Base-by-base conservation (phyloP, 2,329 filamentous ascomycete genomes). In the Penicillium palitans region DNA sequence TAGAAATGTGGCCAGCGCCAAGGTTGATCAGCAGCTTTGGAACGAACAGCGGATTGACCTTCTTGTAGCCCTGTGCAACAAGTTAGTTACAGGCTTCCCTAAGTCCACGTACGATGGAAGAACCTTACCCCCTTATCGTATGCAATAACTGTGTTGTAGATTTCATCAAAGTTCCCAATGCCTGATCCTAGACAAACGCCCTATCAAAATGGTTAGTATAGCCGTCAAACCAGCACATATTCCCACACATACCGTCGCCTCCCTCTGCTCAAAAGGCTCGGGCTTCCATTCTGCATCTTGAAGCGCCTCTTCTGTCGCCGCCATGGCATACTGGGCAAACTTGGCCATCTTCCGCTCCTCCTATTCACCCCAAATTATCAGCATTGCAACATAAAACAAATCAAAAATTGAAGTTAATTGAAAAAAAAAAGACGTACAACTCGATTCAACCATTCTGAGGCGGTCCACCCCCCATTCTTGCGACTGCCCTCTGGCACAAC, bases 121-220 rank as follows among this genome's bases (percentile, higher is more conserved):
- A 4, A 54, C 86, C 40, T 76, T 77, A 93, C 91, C 58, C 86
- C 86, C 75, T 85, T 81, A 33, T 90, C 83, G 71, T 90, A 96
- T 1, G 85, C 86, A 50, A 96, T 70, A 57, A 90, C 91, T 2
- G 92, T 96, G 61, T 88, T 83, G 75, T 96, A 97, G 9, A 96
- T 87, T 67, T 96, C 92, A 41, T 96, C 90, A 40, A 99, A 83
- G 69, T 95, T 97, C 17, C 95, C 95, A 68, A 99, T 97, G 2
- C 95, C 95, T 64, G 93, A 98, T 2, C 95, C 95, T 41, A 99
- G 82, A 69, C 93, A 96, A 1, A 99, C 90, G 0, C 95, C 95
- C 84, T 85, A 59, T 44, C 13, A 7, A n/a, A 6, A 17, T 37
- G 4, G 5, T 53, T 15, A 45, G 29, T n/a, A 29, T 7, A 25